These are phyloP conservation scores for Erysimum cheiri DNA, from an alignment of 441 rosid genomes.

Conservation along the genomic window DNA sequence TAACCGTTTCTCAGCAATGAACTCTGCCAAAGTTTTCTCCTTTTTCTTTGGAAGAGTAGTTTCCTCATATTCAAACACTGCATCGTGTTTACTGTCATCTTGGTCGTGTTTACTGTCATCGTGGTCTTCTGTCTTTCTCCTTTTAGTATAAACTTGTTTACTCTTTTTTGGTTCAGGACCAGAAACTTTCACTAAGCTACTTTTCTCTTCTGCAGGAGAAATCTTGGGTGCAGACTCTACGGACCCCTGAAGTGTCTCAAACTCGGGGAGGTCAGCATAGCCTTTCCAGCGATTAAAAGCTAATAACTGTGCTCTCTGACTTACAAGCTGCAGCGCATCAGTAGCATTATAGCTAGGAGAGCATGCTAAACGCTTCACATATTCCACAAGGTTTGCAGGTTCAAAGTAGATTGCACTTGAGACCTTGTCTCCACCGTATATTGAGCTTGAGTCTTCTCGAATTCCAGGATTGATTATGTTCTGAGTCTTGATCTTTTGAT, in stretches of 20 bases:
- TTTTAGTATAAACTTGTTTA: constrained; percentile 37
- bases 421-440: constrained; percentile 58
- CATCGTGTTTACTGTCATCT: constrained; percentile 44
- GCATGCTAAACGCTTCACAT: constrained; percentile 56
- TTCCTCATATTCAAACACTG: constrained; percentile 47
- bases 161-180: constrained; percentile 39
- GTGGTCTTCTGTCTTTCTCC: constrained; percentile 45
- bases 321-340: constrained; percentile 60
- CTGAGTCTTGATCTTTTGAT: constrained; percentile 54
- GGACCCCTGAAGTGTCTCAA: constrained; percentile 52
- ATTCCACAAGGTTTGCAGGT: constrained; percentile 56
- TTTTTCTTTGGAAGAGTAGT: constrained; percentile 45
- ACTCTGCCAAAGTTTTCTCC: constrained; percentile 68
- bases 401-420: constrained; percentile 56
- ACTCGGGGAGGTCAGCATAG: constrained; percentile 57
- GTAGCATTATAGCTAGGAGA: constrained; percentile 44
- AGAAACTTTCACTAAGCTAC: constrained; percentile 36
- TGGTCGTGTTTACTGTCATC: constrained; percentile 42
- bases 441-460: constrained; percentile 51
- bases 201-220: constrained; percentile 40
- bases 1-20: constrained; percentile 52
- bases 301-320: constrained; percentile 59
- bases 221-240: constrained; percentile 56
- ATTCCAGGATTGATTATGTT: constrained; percentile 68
- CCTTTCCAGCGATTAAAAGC: constrained; percentile 81